These are phyloP conservation scores for Haplosporangium sp. DNA, from an alignment of 371 early-diverging fungal species.

Conservation along the genomic window DNA sequence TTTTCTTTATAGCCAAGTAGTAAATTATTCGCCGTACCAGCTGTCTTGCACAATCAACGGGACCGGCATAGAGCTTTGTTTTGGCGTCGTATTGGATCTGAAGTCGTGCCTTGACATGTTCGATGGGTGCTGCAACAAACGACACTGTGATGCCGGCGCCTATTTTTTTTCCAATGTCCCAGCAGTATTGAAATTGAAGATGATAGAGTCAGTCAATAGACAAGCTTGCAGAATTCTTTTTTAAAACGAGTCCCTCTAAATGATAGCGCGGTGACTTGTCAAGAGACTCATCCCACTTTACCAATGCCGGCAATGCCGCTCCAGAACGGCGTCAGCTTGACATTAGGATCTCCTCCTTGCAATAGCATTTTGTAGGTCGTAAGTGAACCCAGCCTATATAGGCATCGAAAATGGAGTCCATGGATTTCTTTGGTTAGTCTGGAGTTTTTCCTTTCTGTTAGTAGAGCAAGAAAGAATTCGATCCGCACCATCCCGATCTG, in stretches of 20 bases:
- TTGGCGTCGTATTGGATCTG: conserved; percentile 91
- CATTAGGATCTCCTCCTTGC: conserved; percentile 73
- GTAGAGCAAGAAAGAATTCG: not conserved
- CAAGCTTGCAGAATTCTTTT: too few relatives aligned
- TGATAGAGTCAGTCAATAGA: too few relatives aligned
- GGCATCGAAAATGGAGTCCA: not conserved
- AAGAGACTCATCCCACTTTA: too few relatives aligned
- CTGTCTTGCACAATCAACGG: conserved; percentile 85
- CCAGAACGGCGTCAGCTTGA: conserved; percentile 68
- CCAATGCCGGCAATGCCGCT: conserved; percentile 79
- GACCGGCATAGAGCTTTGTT: conserved; percentile 81
- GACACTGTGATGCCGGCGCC: conserved; percentile 90
- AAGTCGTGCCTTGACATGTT: conserved; percentile 83
- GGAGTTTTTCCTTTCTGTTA: not conserved
- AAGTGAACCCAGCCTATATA: conserved; percentile 80
- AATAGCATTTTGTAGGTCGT: conserved; percentile 81
- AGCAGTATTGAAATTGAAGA: not conserved
- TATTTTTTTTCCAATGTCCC: conserved; percentile 15
- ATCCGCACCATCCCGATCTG: not conserved
- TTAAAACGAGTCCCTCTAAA: too few relatives aligned
- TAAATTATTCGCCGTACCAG: conserved; percentile 70
- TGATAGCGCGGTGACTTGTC: not conserved
- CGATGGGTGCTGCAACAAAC: conserved; percentile 93
- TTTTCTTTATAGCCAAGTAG: too few relatives aligned
- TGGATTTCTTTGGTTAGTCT: not conserved